These are phyloP conservation scores for Solanum medicagineum DNA, from an alignment of 257 asterid species.

Conservation along the genomic window DNA sequence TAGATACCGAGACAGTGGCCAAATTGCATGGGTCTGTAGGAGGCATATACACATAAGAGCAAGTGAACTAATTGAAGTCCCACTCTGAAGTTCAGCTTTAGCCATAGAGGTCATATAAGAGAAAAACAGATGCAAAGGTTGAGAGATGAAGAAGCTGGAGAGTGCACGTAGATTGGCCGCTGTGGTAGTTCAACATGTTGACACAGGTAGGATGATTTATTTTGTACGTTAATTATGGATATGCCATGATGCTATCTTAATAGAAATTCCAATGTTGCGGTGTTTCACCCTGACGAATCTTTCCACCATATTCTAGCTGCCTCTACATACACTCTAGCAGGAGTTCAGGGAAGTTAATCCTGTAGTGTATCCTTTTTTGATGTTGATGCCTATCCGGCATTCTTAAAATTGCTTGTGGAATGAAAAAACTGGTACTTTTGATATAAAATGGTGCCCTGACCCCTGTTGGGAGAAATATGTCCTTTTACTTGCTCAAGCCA, in stretches of 20 bases:
- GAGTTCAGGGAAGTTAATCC: slow-evolving; percentile 51
- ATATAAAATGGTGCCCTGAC: slow-evolving; percentile 66
- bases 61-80: slow-evolving; percentile 52
- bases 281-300: slow-evolving; percentile 62
- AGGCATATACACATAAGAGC: slow-evolving; percentile 67
- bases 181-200: background rate
- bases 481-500: slow-evolving; percentile 87
- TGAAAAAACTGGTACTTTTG: slow-evolving; percentile 55
- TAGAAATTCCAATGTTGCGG: slow-evolving; percentile 72
- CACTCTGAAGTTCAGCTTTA: slow-evolving; percentile 22
- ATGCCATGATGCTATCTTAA: slow-evolving; percentile 42
- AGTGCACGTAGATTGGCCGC: background rate
- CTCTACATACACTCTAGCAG: slow-evolving; percentile 76
- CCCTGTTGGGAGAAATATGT: slow-evolving; percentile 15
- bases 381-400: slow-evolving; percentile 27
- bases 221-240: slow-evolving; percentile 32
- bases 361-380: slow-evolving; percentile 62
- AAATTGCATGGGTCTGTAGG: slow-evolving; percentile 77
- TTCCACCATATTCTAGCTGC: slow-evolving; percentile 62
- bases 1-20: slow-evolving; percentile 66
- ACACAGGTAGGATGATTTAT: background rate
- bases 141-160: background rate
- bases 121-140: background rate
- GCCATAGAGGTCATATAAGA: background rate
- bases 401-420: slow-evolving; percentile 34